These are phyloP conservation scores for Boeremia lycopersici DNA, from an alignment of 2,329 filamentous ascomycete genomes.

Conservation along the genomic window DNA sequence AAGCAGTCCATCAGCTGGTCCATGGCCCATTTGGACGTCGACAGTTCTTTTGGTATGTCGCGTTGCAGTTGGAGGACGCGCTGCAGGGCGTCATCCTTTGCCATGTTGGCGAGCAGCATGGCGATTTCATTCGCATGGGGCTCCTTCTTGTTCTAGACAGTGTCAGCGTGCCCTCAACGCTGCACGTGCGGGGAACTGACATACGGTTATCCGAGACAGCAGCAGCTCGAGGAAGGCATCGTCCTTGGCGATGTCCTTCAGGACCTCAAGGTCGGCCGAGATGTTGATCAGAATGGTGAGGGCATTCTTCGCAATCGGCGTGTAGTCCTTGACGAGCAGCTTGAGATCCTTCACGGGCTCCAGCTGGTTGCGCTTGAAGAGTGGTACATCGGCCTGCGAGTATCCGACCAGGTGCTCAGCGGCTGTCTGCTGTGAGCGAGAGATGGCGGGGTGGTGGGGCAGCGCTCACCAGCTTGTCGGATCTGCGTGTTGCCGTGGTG, in stretches of 20 bases:
- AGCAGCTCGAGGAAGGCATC: constrained; percentile 79
- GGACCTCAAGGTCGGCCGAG: constrained; percentile 75
- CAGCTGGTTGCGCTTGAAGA: constrained; percentile 84
- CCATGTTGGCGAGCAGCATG: constrained; percentile 92
- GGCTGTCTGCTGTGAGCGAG: constrained; percentile 57
- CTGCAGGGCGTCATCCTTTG: constrained; percentile 77
- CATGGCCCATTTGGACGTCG: constrained; percentile 73
- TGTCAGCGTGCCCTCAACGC: constrained; percentile 9
- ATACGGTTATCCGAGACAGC: constrained; percentile 73
- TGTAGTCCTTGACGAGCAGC: constrained; percentile 81
- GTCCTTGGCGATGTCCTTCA: constrained; percentile 75
- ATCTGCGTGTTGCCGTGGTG: constrained; percentile 91
- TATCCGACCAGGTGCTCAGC: constrained; percentile 87
- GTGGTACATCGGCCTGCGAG: constrained; percentile 72
- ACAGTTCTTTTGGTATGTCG: constrained; percentile 70
- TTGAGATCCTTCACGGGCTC: constrained; percentile 86
- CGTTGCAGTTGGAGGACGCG: constrained; percentile 72
- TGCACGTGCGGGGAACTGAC: constrained; percentile 56
- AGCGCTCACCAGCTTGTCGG: constrained; percentile 70
- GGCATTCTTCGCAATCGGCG: constrained; percentile 91
- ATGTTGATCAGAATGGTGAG: constrained; percentile 89
- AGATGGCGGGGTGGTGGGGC: constrained; percentile 32
- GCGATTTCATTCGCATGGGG: constrained; percentile 81
- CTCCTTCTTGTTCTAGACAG: constrained; percentile 70
- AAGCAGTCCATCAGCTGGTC: constrained; percentile 96